Evolutionary conservation across 495 filamentous ascomycete species (phyloP).

Genomic region (Trichoderma asperelloides): DNA sequence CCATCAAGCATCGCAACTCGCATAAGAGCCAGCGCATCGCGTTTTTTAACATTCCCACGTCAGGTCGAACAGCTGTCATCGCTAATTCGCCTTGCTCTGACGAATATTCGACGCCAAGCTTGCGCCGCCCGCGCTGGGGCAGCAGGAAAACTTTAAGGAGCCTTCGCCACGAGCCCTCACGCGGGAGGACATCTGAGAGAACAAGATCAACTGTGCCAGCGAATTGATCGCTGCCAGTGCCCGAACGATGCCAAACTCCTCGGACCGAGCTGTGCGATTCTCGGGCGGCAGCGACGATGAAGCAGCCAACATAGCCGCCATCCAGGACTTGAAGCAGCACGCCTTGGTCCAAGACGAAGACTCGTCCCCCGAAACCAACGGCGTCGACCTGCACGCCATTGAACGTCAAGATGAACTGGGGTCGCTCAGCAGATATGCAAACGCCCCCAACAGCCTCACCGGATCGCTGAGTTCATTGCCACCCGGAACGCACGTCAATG

Average conservation of each 20-base stretch:
- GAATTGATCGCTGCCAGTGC: neutral
- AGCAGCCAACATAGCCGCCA: conserved; percentile 8
- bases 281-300: conserved; percentile 31
- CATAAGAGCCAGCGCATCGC: neutral
- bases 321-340: neutral
- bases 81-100: neutral
- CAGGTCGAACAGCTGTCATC: neutral
- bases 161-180: neutral
- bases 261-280: conserved; percentile 45
- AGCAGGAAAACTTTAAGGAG: neutral
- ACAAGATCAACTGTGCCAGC: neutral
- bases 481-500: conserved; percentile 22
- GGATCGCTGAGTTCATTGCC: conserved; percentile 35
- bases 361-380: conserved; percentile 56
- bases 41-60: neutral
- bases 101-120: neutral
- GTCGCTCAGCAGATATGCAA: conserved; percentile 30
- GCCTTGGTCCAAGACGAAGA: conserved; percentile 39
- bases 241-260: conserved; percentile 32
- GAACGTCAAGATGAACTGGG: conserved; percentile 41
- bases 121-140: neutral
- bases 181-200: neutral
- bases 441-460: conserved; percentile 21
- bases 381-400: conserved; percentile 37
- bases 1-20: neutral